A percentile compares a stretch with the other conserved stretches of the same genome.
These are phyloP conservation scores for Sophora flavescens DNA, from an alignment of 306 rosid species.

Conservation along the genomic window DNA sequence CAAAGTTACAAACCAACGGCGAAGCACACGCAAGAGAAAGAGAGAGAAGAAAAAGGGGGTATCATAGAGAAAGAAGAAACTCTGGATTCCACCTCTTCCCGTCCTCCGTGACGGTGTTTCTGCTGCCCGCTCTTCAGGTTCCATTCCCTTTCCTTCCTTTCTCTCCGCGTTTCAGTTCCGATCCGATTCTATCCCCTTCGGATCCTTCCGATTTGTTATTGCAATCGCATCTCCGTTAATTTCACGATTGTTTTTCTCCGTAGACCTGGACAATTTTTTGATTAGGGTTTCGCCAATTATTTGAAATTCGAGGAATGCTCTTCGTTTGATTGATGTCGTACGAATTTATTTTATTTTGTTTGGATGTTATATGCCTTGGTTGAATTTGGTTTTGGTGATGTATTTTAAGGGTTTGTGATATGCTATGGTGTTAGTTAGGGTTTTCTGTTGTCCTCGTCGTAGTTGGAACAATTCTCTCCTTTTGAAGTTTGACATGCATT, in stretches of 20 bases:
- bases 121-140: conserved; percentile 82
- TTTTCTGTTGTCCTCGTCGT: conserved; percentile 23
- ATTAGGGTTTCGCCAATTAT: background rate
- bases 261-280: background rate
- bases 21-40: conserved; percentile 1
- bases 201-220: conserved; percentile 21
- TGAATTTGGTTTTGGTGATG: conserved; percentile 31
- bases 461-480: background rate
- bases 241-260: background rate
- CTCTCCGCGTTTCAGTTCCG: conserved; percentile 37
- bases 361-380: background rate
- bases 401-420: conserved; percentile 23
- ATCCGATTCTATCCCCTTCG: conserved; percentile 39
- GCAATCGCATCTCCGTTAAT: conserved; percentile 1
- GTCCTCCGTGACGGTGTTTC: conserved; percentile 96
- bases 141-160: conserved; percentile 4
- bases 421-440: conserved; percentile 18
- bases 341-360: background rate
- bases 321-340: conserved; percentile 8
- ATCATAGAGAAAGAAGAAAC: conserved; percentile 53
- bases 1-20: background rate
- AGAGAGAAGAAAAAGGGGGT: conserved; percentile 1
- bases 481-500: background rate
- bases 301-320: background rate
- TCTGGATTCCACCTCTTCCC: conserved; percentile 94